Base-by-base conservation (phyloP, 1,139 yeast genomes). In the Protomyces inundatus region DNA sequence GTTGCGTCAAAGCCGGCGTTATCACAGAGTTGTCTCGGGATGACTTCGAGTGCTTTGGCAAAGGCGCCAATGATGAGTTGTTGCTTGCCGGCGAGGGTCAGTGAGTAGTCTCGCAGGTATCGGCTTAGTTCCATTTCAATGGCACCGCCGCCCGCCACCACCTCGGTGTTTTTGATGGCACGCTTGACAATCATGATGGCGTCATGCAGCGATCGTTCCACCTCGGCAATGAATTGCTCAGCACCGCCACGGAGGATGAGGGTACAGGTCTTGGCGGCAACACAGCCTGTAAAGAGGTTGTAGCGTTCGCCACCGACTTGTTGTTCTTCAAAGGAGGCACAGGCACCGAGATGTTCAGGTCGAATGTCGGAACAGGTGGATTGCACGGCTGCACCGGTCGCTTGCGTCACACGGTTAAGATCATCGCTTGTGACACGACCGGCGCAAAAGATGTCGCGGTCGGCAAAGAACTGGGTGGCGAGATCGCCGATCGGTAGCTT, bases 111-210 rank as follows among this genome's bases (percentile, higher is more conserved):
- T 72, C 98, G 84, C 70, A 95, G 81, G 74, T 87, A 84, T 74
- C 85, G 89, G 52, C 98, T 90, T 58, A 95, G 74, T 74, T 93
- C 98, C 98, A 93, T 95, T 76, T 93, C 98, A 69, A 91, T 88
- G 55, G 99, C 99, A 68, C 99, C 99, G 69, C 99, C 99, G 66
- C 99, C 99, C 14, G 97, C 98, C 67, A 93, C 98, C 69, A 95
- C 85, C 42, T 84, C 79, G 72, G 84, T 87, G 74, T 90, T 93
- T 73, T 88, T 87, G 56, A 93, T 85, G 1, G 98, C 96, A 72
- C 98, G 83, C 78, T 91, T 91, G 58, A 93, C 98, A 75, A 95
- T 90, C 98, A 93, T 93, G 61, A 93, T 90, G 61, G 98, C 98
- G 77, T 93, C 99, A 73, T 93, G 98, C 70, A 93, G 81, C 3